Evolutionary conservation across 805 yeast species (phyloP).

Genomic region (Saccharomycopsis fibuligera): DNA sequence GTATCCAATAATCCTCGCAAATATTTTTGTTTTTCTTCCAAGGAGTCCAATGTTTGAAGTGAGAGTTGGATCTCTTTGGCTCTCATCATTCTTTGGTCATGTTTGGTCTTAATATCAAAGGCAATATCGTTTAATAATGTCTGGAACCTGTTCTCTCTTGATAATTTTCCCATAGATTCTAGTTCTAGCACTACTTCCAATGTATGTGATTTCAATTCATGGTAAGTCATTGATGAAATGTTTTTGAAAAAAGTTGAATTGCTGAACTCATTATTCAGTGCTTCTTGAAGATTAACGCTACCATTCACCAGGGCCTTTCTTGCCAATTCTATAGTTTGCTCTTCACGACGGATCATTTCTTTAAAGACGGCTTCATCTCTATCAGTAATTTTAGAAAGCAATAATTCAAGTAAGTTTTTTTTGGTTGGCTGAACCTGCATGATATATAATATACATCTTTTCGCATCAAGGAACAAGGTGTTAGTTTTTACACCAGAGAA

Average conservation of each 20-base stretch:
- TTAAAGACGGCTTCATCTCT: conserved; percentile 64
- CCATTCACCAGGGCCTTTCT: conserved; percentile 1
- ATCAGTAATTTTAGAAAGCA: conserved; percentile 59
- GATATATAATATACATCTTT: conserved; percentile 74
- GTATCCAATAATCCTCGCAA: conserved; percentile 36
- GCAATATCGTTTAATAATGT: conserved; percentile 78
- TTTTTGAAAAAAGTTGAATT: conserved; percentile 45
- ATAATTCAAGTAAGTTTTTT: conserved; percentile 56
- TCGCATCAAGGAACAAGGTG: conserved; percentile 65
- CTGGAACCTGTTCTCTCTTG: conserved; percentile 70
- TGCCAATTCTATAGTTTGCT: background rate
- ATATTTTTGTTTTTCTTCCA: conserved; percentile 40
- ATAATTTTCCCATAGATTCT: conserved; percentile 58
- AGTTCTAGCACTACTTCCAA: conserved; percentile 70
- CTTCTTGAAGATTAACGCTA: conserved; percentile 24
- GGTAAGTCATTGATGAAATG: conserved; percentile 46
- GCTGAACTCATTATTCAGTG: conserved; percentile 36
- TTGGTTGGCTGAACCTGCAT: conserved; percentile 73
- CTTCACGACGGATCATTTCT: conserved; percentile 36
- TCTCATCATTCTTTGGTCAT: conserved; percentile 43
- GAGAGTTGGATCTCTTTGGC: conserved; percentile 40
- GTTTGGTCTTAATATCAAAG: conserved; percentile 59
- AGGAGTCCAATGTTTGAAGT: conserved; percentile 36
- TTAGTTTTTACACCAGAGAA: conserved; percentile 53
- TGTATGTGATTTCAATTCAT: conserved; percentile 70